Evolutionary conservation across 148 eudicot species (phyloP).

Genomic region (Rhododendron vialii): DNA sequence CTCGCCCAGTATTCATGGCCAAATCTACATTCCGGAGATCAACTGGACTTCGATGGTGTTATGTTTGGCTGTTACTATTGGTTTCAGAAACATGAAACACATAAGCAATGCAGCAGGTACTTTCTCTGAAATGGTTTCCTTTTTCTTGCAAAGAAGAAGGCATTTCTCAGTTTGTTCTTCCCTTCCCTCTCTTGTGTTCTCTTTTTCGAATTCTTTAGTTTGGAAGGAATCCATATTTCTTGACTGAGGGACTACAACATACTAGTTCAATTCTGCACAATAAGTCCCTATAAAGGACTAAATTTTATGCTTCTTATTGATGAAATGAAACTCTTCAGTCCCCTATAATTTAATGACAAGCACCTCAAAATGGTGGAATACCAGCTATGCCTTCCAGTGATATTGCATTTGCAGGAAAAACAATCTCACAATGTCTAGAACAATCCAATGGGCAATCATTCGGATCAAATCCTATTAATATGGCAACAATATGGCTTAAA

Average conservation of each 20-base stretch:
- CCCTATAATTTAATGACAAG: neutral
- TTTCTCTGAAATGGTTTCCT: neutral
- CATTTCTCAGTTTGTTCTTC: neutral
- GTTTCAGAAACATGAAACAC: slow-evolving; percentile 66
- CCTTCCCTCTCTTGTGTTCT: neutral
- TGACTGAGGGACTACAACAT: neutral
- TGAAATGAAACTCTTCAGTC: neutral
- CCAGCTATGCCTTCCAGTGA: no score
- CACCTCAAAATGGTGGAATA: no score
- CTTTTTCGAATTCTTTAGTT: neutral
- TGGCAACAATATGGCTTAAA: no score
- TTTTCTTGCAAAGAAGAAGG: neutral
- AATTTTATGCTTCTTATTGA: neutral
- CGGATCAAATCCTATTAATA: no score
- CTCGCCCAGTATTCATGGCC: slow-evolving; percentile 59
- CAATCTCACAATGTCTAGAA: no score
- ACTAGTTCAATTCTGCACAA: neutral
- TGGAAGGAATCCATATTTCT: neutral
- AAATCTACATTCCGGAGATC: slow-evolving; percentile 63
- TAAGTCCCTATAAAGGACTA: neutral
- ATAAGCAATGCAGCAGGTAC: slow-evolving; percentile 74
- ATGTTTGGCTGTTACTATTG: slow-evolving; percentile 66
- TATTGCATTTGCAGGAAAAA: no score
- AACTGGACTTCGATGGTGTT: slow-evolving; percentile 71
- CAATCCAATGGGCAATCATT: no score